phyloP scores from a whole-genome alignment of 1,139 yeast species.

The Meyerozyma guilliermondii region DNA sequence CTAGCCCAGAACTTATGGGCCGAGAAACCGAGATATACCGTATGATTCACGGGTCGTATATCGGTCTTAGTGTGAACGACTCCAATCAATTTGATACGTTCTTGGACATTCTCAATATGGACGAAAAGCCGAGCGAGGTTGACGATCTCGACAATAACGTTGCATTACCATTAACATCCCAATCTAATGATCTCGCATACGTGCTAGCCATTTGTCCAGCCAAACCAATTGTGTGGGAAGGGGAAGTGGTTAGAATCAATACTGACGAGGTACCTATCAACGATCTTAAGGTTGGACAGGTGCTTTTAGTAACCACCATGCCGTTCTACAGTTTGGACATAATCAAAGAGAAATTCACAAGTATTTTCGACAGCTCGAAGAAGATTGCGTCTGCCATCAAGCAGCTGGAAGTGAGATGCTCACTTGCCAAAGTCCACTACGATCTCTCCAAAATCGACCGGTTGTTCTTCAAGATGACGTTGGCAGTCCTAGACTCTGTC shows the following conservation, averaged over 20 bases:
- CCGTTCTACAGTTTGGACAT: conserved; percentile 35
- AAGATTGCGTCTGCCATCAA: conserved; percentile 34
- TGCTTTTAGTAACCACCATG: conserved; percentile 56
- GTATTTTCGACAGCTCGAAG: conserved; percentile 50
- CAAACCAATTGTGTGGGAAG: conserved; percentile 91
- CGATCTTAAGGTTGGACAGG: conserved; percentile 61
- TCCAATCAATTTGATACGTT: conserved; percentile 16
- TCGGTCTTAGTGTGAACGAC: conserved; percentile 34
- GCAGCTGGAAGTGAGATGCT: conserved; percentile 60
- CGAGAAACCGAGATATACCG: conserved; percentile 39
- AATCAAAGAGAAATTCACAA: conserved; percentile 40
- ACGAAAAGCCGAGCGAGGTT: background rate
- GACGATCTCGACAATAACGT: background rate
- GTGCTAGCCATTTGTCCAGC: conserved; percentile 73
- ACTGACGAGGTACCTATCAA: conserved; percentile 41
- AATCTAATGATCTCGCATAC: conserved; percentile 47
- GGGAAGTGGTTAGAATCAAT: conserved; percentile 60
- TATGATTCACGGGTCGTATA: conserved; percentile 39
- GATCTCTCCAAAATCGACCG: conserved; percentile 67
- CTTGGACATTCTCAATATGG: conserved; percentile 1
- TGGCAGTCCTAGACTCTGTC: conserved; percentile 63
- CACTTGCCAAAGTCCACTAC: conserved; percentile 67
- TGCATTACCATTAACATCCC: conserved; percentile 8
- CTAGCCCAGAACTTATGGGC: conserved; percentile 52
- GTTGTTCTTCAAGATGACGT: conserved; percentile 64